These are phyloP conservation scores for Penicillium sp. DNA, from an alignment of 2,329 filamentous ascomycete species.

Conservation along the genomic window DNA sequence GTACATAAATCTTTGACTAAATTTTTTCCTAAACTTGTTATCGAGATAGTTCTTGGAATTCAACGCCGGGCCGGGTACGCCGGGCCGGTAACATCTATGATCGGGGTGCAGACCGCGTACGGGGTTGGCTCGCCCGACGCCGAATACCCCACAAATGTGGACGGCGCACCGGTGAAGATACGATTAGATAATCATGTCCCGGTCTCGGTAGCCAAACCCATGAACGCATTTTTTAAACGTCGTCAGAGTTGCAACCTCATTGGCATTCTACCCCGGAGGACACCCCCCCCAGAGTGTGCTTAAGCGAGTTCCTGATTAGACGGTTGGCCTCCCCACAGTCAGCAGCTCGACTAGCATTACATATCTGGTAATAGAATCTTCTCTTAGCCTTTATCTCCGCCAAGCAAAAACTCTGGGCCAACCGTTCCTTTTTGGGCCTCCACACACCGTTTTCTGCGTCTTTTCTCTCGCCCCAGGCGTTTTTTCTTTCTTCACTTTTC, in stretches of 20 bases:
- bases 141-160: constrained; percentile 1
- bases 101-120: neutral
- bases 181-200: neutral
- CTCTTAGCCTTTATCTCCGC: constrained; percentile 5
- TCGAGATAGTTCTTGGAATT: neutral
- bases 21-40: neutral
- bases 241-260: neutral
- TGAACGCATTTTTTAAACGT: neutral
- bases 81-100: neutral
- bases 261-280: constrained; percentile 1
- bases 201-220: neutral
- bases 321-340: neutral
- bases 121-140: neutral
- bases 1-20: constrained; percentile 4
- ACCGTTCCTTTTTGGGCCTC: constrained; percentile 11
- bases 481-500: neutral
- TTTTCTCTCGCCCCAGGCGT: constrained; percentile 11
- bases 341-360: neutral
- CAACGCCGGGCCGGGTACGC: constrained; percentile 5
- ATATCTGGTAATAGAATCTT: neutral
- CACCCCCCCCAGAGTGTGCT: neutral
- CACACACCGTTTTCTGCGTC: constrained; percentile 8
- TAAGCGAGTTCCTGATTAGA: neutral
- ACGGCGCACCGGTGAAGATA: neutral
- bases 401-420: constrained; percentile 20